Conservation (phyloP, 129 eudicot genomes). For the Daucus carota region DNA sequence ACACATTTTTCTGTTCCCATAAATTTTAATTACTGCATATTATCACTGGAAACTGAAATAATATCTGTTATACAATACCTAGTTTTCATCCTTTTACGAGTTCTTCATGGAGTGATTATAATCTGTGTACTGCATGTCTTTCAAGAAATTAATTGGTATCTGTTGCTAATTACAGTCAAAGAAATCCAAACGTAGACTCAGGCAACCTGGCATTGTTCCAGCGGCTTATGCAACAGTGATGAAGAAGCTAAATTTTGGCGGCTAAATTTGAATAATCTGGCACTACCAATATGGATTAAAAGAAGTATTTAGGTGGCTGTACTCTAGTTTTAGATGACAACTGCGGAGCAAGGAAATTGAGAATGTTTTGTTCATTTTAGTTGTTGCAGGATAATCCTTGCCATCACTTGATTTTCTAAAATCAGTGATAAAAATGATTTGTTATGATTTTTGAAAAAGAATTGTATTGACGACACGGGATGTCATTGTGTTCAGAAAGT, state of each 20-base stretch:
- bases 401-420: background rate
- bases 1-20: background rate
- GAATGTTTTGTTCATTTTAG: background rate
- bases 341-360: background rate
- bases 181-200: constrained; percentile 82
- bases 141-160: background rate
- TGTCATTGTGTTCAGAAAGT: background rate
- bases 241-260: constrained; percentile 85
- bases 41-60: background rate
- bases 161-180: constrained; percentile 19
- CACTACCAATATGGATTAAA: background rate
- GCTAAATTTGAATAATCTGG: constrained; percentile 12
- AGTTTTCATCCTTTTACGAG: background rate
- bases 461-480: background rate
- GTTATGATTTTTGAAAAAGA: background rate
- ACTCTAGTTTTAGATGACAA: constrained; percentile 5
- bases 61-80: background rate
- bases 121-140: background rate
- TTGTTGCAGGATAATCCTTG: background rate
- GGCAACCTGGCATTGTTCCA: constrained; percentile 77
- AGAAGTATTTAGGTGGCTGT: background rate
- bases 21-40: background rate
- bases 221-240: constrained; percentile 92
- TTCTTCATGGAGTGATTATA: background rate
- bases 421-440: background rate